phyloP scores from a whole-genome alignment of 2,329 filamentous ascomycete species.

The Diaporthe sp. region DNA sequence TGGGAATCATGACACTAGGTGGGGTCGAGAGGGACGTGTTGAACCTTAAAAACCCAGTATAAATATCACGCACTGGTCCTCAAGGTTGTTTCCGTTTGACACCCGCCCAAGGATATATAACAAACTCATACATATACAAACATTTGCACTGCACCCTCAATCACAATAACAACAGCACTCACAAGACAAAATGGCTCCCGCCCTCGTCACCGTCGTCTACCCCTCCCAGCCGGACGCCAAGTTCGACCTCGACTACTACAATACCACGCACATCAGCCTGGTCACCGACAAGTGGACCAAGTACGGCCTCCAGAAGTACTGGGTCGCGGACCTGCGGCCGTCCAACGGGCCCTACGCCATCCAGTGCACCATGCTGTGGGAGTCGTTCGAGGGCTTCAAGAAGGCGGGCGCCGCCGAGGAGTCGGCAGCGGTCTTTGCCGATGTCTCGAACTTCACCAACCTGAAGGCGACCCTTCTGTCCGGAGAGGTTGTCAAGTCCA shows the following conservation, averaged over 20 bases:
- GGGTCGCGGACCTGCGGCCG: slow-evolving; percentile 44
- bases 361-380: slow-evolving; percentile 49
- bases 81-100: not conserved
- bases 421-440: slow-evolving; percentile 44
- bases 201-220: slow-evolving; percentile 52
- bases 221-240: slow-evolving; percentile 52
- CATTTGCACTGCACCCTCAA: not conserved
- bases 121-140: not conserved
- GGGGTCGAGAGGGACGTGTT: not conserved
- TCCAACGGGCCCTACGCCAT: slow-evolving; percentile 43
- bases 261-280: slow-evolving; percentile 59
- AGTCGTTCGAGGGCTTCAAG: slow-evolving; percentile 44
- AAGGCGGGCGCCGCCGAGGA: slow-evolving; percentile 35
- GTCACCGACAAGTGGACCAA: slow-evolving; percentile 53
- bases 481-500: not conserved
- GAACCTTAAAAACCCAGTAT: slow-evolving; percentile 7
- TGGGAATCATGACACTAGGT: not conserved
- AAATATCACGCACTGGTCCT: not conserved
- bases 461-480: slow-evolving; percentile 36
- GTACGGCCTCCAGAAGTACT: slow-evolving; percentile 54
- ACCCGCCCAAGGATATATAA: not conserved
- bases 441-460: slow-evolving; percentile 51
- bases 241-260: slow-evolving; percentile 64
- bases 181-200: slow-evolving; percentile 32
- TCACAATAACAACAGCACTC: not conserved